Evolutionary conservation across 352 stramenopile genomes (phyloP), one percentile per base, ranked within the genome.

Genomic region (Thraustotheca clavata): DNA sequence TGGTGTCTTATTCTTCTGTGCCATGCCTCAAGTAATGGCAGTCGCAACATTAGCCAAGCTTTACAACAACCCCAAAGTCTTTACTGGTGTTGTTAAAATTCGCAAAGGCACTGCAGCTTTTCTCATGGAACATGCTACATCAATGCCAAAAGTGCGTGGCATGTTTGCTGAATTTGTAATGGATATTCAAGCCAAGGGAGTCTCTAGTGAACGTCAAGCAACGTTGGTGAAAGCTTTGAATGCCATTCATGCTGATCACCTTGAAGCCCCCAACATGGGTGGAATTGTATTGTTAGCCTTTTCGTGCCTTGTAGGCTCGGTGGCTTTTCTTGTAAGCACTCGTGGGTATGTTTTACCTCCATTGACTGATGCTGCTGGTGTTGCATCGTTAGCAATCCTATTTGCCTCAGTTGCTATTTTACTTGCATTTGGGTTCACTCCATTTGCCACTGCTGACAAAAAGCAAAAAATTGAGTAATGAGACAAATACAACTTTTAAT

Each of bases 11-110:
- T 73, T 79, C 22, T 98, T 98, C 67, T 98, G 91, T 72, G 89
- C 89, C 9, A 96, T 98, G 63, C 91, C 91, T 12, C 86, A 97
- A 69, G 87, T 97, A 8, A 98, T 98, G 91, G 91, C 91, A 7
- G 96, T 97, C 69, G 86, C 88, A 7, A 98, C 91, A 0, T 73
- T 98, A 29, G 84, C 86, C 33, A 87, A 94, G 68, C 81, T 86
- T 49, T 97, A 92, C 70, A 71, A 83, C 67, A 97, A 97, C 69
- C 61, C 50, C 8, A 69, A 96, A 65, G 86, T 98, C 12, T 98
- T 97, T 62, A 91, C 85, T 6, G 91, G 91, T 22, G 91, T 97
- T 40, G 89, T 97, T 9, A 97, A 97, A 71, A 96, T 97, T 50
- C 77, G 89, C 24, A 97, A 97, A 70, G 91, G 89, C 35, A 60